These are phyloP conservation scores for Ilyonectria sp. DNA, from an alignment of 2,329 filamentous ascomycete genomes.

Conservation along the genomic window DNA sequence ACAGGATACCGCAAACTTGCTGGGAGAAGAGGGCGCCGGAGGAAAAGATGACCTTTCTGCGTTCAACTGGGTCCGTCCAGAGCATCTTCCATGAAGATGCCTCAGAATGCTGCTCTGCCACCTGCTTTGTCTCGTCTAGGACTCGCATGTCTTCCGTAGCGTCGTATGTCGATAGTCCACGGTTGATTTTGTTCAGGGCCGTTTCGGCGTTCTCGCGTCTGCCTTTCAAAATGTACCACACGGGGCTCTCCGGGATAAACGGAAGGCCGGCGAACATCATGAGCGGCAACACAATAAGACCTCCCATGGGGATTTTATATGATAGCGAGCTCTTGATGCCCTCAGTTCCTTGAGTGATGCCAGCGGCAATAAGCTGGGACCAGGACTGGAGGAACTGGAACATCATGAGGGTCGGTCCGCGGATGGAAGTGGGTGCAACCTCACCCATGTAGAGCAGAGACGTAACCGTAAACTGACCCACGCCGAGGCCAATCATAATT, in stretches of 20 bases:
- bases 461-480: conserved; percentile 44
- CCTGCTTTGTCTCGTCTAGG: conserved; percentile 37
- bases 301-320: conserved; percentile 48
- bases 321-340: conserved; percentile 44
- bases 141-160: conserved; percentile 37
- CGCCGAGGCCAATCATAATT: conserved; percentile 41
- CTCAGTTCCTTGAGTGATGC: conserved; percentile 48
- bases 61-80: conserved; percentile 58
- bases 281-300: conserved; percentile 45
- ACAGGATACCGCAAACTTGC: conserved; percentile 62
- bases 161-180: conserved; percentile 49
- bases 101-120: conserved; percentile 45
- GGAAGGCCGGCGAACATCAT: conserved; percentile 42
- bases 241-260: conserved; percentile 47
- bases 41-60: conserved; percentile 60
- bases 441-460: conserved; percentile 46
- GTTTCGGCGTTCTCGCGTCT: conserved; percentile 48
- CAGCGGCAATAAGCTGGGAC: conserved; percentile 49
- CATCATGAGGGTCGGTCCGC: conserved; percentile 50
- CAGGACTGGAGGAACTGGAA: conserved; percentile 53
- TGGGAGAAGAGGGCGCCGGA: conserved; percentile 59
- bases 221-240: conserved; percentile 52
- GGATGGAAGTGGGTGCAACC: conserved; percentile 47
- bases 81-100: conserved; percentile 56
- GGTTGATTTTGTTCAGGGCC: conserved; percentile 53